Conservation (phyloP, 108 stramenopile genomes). For the Skeletonema grethae region DNA sequence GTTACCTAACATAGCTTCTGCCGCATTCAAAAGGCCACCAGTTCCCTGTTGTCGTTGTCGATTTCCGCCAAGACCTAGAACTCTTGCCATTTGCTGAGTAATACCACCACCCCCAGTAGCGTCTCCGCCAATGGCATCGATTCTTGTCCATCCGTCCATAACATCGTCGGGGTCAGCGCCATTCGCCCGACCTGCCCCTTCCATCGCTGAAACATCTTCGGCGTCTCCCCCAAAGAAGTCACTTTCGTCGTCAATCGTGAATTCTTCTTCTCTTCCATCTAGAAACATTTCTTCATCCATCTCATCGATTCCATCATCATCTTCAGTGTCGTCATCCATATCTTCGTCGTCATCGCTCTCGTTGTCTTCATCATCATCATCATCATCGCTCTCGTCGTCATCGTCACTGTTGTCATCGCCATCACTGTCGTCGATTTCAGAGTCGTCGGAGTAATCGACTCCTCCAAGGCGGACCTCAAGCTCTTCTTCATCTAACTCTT, state of each 20-base stretch:
- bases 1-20: conserved; percentile 79
- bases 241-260: conserved; percentile 22
- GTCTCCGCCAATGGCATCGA: conserved; percentile 49
- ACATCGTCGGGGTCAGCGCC: conserved; percentile 31
- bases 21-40: conserved; percentile 56
- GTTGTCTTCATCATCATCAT: conserved; percentile 38
- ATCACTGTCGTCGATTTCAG: conserved; percentile 27
- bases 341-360: conserved; percentile 56
- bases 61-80: conserved; percentile 5
- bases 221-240: conserved; percentile 35
- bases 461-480: conserved; percentile 31
- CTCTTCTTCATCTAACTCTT: conserved; percentile 13
- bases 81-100: conserved; percentile 42
- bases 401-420: conserved; percentile 28
- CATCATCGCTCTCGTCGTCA: conserved; percentile 34
- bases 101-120: conserved; percentile 59
- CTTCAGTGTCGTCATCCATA: conserved; percentile 41
- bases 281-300: conserved; percentile 26
- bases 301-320: conserved; percentile 16
- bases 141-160: conserved; percentile 79
- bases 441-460: conserved; percentile 39
- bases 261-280: conserved; percentile 47
- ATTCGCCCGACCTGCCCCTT: conserved; percentile 5
- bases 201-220: conserved; percentile 30
- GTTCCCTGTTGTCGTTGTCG: conserved; percentile 18